These are phyloP conservation scores for Rhodotorula sp. DNA, from an alignment of 1,284 basidiomycete genomes.

Conservation along the genomic window DNA sequence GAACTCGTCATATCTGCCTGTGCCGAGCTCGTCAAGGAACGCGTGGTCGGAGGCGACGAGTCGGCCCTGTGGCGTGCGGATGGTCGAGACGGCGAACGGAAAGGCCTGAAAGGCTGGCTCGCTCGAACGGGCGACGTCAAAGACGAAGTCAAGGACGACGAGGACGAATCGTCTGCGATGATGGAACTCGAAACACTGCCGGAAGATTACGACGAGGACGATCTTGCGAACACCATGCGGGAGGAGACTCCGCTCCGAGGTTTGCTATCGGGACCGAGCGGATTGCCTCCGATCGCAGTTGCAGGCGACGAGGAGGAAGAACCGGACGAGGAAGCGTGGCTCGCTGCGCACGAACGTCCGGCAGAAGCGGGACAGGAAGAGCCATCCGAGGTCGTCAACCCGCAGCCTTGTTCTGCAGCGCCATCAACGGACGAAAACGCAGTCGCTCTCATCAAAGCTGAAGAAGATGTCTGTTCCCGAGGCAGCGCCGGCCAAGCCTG, in stretches of 20 bases:
- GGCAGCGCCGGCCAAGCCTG: no score
- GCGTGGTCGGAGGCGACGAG: conserved; percentile 53
- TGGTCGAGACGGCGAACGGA: conserved; percentile 37
- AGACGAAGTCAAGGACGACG: conserved; percentile 46
- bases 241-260: background rate
- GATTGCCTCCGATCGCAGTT: background rate
- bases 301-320: background rate
- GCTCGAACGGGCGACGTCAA: conserved; percentile 45
- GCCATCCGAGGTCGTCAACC: background rate
- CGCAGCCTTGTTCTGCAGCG: no score
- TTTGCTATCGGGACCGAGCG: background rate
- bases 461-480: conserved; percentile 11
- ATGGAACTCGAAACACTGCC: conserved; percentile 23
- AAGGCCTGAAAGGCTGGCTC: conserved; percentile 49
- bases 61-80: conserved; percentile 38
- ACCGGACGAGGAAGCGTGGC: conserved; percentile 19
- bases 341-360: conserved; percentile 5
- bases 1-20: conserved; percentile 88
- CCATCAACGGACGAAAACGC: conserved; percentile 31
- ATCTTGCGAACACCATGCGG: background rate
- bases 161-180: conserved; percentile 40
- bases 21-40: conserved; percentile 69
- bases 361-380: background rate
- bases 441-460: conserved; percentile 48
- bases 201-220: background rate